Evolutionary conservation across 306 rosid species (phyloP), one percentile per base, ranked within the genome.

Genomic region (Glycine latifolia): DNA sequence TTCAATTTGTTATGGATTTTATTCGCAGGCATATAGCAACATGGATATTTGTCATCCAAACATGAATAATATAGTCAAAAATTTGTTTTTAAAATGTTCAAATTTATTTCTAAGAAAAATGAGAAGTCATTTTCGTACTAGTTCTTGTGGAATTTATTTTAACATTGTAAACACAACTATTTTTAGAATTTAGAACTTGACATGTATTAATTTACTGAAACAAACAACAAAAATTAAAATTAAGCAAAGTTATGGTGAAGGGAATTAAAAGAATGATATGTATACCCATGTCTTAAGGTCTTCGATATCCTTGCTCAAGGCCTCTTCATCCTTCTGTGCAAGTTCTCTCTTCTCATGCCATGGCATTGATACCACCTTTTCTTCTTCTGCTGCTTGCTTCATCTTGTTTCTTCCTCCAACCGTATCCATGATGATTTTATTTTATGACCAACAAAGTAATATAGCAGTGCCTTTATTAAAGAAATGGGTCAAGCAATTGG

Each of bases 241-340:
- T n/a, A n/a, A n/a, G 43, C 4, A 4, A 39, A 39, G 43, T 39
- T 39, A 39, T 39, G 43, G 43, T 39, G 43, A 39, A 39, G 43
- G 5, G n/a, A 39, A 39, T 4, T 39, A 39, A 39, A 39, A 39
- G 3, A 39, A 39, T 3, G n/a, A 39, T 72, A 35, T 7, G 47
- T 39, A 4, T 71, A 86, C 89, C 89, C 87, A 86, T 75, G 37
- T n/a, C 44, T 71, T 26, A 5, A 86, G 74, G 44, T 76, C 82
- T 54, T 86, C n/a, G 3, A 71, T 71, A 13, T 79, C 87, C 17
- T 79, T 83, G 49, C 13, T 79, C 17, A 86, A 14, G 47, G 0
- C n/a, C n/a, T 63, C 84, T 76, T 70, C 87, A 65, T 86, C 89
- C 26, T 54, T 71, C 10, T 74, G 20, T 2, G 43, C 67, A n/a